Conservation (phyloP, 208 protist species). For the Naegleria fowleri region DNA sequence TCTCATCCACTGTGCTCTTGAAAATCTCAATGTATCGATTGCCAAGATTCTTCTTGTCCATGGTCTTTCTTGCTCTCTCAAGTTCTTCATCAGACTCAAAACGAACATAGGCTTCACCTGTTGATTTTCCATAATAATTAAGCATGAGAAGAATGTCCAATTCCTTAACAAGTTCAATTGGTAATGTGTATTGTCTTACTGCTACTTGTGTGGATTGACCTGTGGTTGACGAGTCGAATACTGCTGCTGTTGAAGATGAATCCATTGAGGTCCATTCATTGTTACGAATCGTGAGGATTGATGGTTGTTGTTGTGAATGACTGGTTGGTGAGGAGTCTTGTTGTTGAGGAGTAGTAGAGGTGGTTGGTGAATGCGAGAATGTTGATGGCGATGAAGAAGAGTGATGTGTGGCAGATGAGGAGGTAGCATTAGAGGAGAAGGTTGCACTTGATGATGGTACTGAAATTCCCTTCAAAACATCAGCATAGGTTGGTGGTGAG, state of each 20-base stretch:
- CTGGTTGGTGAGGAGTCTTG: too few species aligned
- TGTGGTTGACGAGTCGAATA: background rate
- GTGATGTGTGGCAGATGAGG: too few species aligned
- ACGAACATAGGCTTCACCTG: slow-evolving; percentile 2
- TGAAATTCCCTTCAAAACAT: background rate
- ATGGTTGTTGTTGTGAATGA: too few species aligned
- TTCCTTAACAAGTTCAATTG: background rate
- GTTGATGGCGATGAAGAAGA: too few species aligned
- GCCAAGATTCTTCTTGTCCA: background rate
- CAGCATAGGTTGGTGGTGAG: background rate
- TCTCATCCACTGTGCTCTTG: background rate
- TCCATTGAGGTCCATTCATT: too few species aligned
- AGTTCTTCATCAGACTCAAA: background rate
- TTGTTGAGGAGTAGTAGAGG: too few species aligned
- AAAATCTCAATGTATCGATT: slow-evolving; percentile 20
- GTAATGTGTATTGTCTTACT: background rate
- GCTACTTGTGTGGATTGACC: too few species aligned
- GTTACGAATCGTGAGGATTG: too few species aligned
- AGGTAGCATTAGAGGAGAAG: too few species aligned
- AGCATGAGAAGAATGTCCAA: background rate
- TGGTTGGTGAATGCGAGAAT: too few species aligned
- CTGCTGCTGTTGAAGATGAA: too few species aligned
- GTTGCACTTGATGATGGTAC: too few species aligned
- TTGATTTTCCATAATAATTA: background rate
- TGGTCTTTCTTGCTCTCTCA: background rate